Evolutionary conservation across 1,139 yeast species (phyloP), one percentile per base, ranked within the genome.

Genomic region (Protomyces lactucae-debilis): DNA sequence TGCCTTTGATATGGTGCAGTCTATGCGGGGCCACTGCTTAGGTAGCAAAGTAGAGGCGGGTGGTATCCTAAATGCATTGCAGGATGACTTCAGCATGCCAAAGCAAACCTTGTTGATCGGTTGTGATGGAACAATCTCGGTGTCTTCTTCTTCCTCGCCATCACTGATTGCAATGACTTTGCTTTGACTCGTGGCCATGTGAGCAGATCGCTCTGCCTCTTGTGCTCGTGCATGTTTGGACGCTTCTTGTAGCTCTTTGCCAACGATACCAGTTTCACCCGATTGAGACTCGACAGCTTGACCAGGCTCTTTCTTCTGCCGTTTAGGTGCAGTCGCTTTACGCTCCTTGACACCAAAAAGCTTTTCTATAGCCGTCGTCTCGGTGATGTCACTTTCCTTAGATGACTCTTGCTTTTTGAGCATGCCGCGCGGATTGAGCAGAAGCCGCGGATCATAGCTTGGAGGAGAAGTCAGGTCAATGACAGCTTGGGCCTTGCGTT

Each of bases 351-450:
- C 63, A 18, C 63, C 63, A 40, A 52, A 55, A 8, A 59, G 43
- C 39, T 51, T 46, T 52, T 59, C 63, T 36, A 59, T 40, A 3
- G 63, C 63, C 4, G 56, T 36, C 3, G 45, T 14, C 32, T 48
- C 63, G 54, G 53, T 52, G 53, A 59, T 40, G 53, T 59, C 63
- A 55, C 54, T 59, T 52, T 59, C 63, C 25, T 55, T 55, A 16
- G 63, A 59, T 12, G 57, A 52, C 8, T 36, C 57, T 35, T 59
- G 56, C 45, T 43, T 59, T 16, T 55, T 55, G 35, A 59, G 53
- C 16, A 40, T 35, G 4, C 57, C 63, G 23, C 57, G 25, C 21
- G 63, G 63, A 21, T 59, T 59, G 45, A 59, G 57, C 35, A 59
- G 52, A 14, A 59, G 18, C 37, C 39, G 40, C 3, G 63, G 63